Evolutionary conservation across 2,329 filamentous ascomycete species (phyloP), one percentile per base, ranked within the genome.

Genomic region (Cladosporium sp.): DNA sequence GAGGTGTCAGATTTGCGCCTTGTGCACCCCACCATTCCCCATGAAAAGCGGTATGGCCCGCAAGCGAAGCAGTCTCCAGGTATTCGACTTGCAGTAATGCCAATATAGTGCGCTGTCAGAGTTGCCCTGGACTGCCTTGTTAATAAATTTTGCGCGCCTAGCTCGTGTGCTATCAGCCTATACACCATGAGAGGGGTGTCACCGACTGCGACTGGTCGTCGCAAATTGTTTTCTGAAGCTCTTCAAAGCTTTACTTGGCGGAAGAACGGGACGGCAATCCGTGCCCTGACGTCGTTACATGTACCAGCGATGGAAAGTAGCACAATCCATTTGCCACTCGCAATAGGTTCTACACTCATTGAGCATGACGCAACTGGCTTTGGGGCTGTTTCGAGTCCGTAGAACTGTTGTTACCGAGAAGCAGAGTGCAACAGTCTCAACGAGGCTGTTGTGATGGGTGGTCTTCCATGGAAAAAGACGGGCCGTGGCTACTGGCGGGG

Each of bases 101-200:
- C 60, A 63, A 63, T 63, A 63, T 54, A 63, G 39, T 63, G 60
- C 60, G 60, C 25, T 63, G 60, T 63, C 60, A 46, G 25, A 51
- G 18, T 26, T 54, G 48, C 34, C 60, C 39, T 63, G 60, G 51
- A 56, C 23, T 46, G 49, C 48, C 26, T 43, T 56, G 30, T 61
- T 56, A 63, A 56, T 63, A 36, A 56, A 43, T 32, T 21, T 54
- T 36, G 13, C 60, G 48, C 60, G 60, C 60, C 60, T 63, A 63
- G 60, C 60, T 63, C 21, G 25, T 51, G 60, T 46, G 60, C 14
- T 56, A 63, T 63, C 60, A 63, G 60, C 34, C 60, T 63, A 49
- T 63, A 63, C 49, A 63, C 49, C 30, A 6, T 21, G 51, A 32
- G 60, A 43, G 60, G 60, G 49, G 60, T 54, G 60, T 32, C 49